These are phyloP conservation scores for Cyberlindnera mississippiensis DNA, from an alignment of 805 yeast genomes.

Conservation along the genomic window DNA sequence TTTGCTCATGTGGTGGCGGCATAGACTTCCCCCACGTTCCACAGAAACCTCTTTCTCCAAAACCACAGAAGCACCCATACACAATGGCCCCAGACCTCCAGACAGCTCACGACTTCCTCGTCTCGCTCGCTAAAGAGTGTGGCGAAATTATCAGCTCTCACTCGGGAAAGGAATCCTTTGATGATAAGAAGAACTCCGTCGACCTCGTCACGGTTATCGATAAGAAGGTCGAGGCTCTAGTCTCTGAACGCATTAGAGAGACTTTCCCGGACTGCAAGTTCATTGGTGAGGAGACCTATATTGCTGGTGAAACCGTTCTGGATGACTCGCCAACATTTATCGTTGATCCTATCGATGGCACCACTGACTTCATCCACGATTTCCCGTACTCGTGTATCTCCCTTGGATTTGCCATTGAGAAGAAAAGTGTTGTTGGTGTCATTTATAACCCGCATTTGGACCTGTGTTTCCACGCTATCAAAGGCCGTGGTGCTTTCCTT, in stretches of 20 bases:
- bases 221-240: conserved; percentile 45
- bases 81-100: conserved; percentile 18
- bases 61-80: too few species aligned
- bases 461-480: conserved; percentile 49
- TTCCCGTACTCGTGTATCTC: conserved; percentile 63
- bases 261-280: conserved; percentile 48
- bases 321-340: conserved; percentile 55
- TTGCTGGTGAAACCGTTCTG: conserved; percentile 44
- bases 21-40: too few species aligned
- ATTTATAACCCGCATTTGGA: conserved; percentile 59
- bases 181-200: conserved; percentile 56
- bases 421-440: conserved; percentile 56
- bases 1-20: too few species aligned
- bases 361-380: conserved; percentile 59
- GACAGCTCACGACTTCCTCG: conserved; percentile 34
- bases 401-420: conserved; percentile 48
- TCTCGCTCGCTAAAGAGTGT: conserved; percentile 39
- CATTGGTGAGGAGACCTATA: conserved; percentile 59
- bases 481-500: conserved; percentile 51
- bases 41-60: too few species aligned
- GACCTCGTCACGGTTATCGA: conserved; percentile 62
- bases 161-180: conserved; percentile 46
- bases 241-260: conserved; percentile 34
- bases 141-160: conserved; percentile 48
- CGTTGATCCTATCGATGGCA: conserved; percentile 65